phyloP scores from a whole-genome alignment of 352 stramenopile species.

The Thalassiosira oceanica region DNA sequence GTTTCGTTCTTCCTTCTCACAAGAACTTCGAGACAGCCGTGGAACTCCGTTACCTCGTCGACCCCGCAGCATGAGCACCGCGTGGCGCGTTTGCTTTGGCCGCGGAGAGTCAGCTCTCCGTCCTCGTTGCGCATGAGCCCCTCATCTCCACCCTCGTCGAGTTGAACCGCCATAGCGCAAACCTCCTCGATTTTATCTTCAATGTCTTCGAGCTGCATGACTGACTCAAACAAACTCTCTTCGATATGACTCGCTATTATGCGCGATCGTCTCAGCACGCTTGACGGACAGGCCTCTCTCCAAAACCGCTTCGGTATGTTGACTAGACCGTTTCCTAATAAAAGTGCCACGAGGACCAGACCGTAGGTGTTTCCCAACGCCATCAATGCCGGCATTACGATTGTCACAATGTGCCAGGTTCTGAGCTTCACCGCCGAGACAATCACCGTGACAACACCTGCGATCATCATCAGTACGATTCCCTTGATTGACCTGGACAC shows the following conservation, averaged over 20 bases:
- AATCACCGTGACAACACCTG: no score
- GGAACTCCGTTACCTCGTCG: slow-evolving; percentile 35
- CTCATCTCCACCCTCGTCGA: slow-evolving; percentile 4
- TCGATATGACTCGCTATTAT: slow-evolving; percentile 64
- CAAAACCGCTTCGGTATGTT: slow-evolving; percentile 75
- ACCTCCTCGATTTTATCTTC: slow-evolving; percentile 53
- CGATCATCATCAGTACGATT: no score
- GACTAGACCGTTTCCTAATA: slow-evolving; percentile 81
- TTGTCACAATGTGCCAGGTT: no score
- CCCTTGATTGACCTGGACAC: no score
- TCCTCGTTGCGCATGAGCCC: slow-evolving; percentile 8
- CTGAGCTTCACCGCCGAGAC: no score
- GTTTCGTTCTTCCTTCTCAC: slow-evolving; percentile 46
- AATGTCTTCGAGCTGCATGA: slow-evolving; percentile 67
- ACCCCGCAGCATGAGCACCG: slow-evolving; percentile 1
- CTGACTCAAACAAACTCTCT: slow-evolving; percentile 65
- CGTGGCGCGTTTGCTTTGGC: neutral
- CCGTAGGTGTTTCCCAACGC: no score
- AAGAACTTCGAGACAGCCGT: slow-evolving; percentile 45
- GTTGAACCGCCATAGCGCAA: slow-evolving; percentile 8
- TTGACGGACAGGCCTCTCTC: slow-evolving; percentile 56
- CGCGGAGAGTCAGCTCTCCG: slow-evolving; percentile 1
- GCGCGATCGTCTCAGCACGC: slow-evolving; percentile 61
- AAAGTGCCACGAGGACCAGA: slow-evolving; percentile 65
- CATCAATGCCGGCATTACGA: no score